Percentiles rank a stretch among this genome's conserved stretches.
phyloP scores from a whole-genome alignment of 768 basidiomycete genomes.

The Tylopilus rubrobrunneus region DNA sequence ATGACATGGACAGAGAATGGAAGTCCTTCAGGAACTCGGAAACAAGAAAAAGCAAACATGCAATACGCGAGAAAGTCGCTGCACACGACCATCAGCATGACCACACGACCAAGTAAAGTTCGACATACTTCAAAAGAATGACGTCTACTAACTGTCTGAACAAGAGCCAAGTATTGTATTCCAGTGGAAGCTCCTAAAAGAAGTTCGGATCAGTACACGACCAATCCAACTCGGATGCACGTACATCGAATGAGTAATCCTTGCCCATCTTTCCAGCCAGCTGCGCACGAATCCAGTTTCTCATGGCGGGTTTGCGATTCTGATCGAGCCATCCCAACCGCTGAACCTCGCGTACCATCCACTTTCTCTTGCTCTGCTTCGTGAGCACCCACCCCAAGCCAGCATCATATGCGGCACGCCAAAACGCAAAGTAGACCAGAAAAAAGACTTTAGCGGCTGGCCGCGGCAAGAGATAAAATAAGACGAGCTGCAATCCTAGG shows the following conservation, averaged over 20 bases:
- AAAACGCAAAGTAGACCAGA: slow-evolving; percentile 87
- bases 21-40: slow-evolving; percentile 78
- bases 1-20: slow-evolving; percentile 71
- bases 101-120: neutral
- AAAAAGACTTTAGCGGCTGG: slow-evolving; percentile 62
- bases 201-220: neutral
- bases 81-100: slow-evolving; percentile 3
- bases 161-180: slow-evolving; percentile 95
- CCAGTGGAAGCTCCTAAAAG: slow-evolving; percentile 74
- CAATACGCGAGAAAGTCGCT: slow-evolving; percentile 95
- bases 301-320: slow-evolving; percentile 53
- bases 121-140: slow-evolving; percentile 86
- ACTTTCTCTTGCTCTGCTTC: slow-evolving; percentile 92
- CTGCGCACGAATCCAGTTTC: slow-evolving; percentile 83
- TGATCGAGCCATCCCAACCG: slow-evolving; percentile 87
- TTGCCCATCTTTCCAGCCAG: slow-evolving; percentile 91
- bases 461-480: slow-evolving; percentile 67
- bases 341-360: slow-evolving; percentile 83
- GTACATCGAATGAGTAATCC: slow-evolving; percentile 88
- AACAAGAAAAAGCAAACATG: slow-evolving; percentile 92
- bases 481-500: slow-evolving; percentile 69
- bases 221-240: slow-evolving; percentile 24
- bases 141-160: slow-evolving; percentile 96
- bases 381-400: slow-evolving; percentile 93
- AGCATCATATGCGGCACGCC: slow-evolving; percentile 87